Percentiles rank a stretch among this genome's conserved stretches.
These are phyloP conservation scores for Podospora australis DNA, from an alignment of 495 filamentous ascomycete species.

Conservation along the genomic window DNA sequence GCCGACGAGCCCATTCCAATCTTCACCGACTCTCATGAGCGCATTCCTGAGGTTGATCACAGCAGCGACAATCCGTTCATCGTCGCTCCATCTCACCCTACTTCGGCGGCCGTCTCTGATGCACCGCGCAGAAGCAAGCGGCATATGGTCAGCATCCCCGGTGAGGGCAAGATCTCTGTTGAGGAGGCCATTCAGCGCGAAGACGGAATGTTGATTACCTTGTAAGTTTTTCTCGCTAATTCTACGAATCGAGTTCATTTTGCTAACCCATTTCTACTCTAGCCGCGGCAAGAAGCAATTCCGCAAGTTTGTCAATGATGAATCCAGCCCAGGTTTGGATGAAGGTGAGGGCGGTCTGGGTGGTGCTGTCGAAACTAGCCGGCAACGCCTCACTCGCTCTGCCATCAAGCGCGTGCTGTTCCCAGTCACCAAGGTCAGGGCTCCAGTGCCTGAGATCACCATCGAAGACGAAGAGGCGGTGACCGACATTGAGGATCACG, in stretches of 20 bases:
- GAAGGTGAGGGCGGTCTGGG: constrained; percentile 41
- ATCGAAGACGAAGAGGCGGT: constrained; percentile 51
- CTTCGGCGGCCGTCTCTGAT: constrained; percentile 22
- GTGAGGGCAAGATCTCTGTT: constrained; percentile 50
- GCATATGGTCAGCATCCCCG: constrained; percentile 41
- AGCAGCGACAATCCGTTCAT: constrained; percentile 73
- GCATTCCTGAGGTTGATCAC: constrained; percentile 64
- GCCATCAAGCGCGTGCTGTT: constrained; percentile 81
- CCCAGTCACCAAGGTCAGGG: constrained; percentile 47
- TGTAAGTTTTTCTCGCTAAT: constrained; percentile 55
- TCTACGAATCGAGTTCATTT: not conserved
- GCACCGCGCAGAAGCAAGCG: constrained; percentile 35
- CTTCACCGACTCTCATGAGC: constrained; percentile 84
- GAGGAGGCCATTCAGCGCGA: constrained; percentile 57
- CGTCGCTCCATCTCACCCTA: constrained; percentile 29
- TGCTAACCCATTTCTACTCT: constrained; percentile 18
- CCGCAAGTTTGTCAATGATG: constrained; percentile 51
- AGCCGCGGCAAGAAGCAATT: constrained; percentile 91
- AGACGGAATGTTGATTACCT: constrained; percentile 78
- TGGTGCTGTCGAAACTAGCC: constrained; percentile 40
- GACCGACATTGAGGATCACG: constrained; percentile 48
- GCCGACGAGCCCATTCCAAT: constrained; percentile 61
- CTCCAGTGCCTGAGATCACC: constrained; percentile 41
- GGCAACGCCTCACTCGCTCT: constrained; percentile 56
- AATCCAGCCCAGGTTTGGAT: too few species aligned